phyloP scores from a whole-genome alignment of 345 rosid genomes.

The Bruguiera parviflora region DNA sequence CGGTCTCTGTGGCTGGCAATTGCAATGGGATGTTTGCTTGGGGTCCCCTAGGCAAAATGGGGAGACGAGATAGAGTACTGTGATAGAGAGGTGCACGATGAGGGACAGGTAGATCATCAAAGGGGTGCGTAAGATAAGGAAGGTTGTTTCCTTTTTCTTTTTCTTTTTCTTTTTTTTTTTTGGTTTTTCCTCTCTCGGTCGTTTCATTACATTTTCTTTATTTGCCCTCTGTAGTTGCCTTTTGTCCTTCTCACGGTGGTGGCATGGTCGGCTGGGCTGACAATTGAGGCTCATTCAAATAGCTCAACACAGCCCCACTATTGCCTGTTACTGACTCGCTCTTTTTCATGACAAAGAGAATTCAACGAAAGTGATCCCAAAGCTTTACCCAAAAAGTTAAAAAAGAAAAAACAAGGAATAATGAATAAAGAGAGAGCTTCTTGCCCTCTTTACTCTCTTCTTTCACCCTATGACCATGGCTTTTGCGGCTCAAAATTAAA shows the following conservation, averaged over 20 bases:
- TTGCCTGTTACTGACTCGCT: slow-evolving; percentile 9
- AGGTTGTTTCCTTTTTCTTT: background rate
- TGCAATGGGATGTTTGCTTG: slow-evolving; percentile 8
- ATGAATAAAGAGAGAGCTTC: background rate
- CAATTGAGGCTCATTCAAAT: slow-evolving; percentile 38
- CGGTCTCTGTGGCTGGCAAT: slow-evolving; percentile 10
- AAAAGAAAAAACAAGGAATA: background rate
- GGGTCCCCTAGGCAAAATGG: slow-evolving; percentile 19
- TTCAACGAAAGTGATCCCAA: slow-evolving; percentile 15
- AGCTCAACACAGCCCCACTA: slow-evolving; percentile 20
- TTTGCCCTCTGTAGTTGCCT: slow-evolving; percentile 14
- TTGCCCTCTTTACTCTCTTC: no score
- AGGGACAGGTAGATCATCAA: background rate
- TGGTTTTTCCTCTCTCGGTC: background rate
- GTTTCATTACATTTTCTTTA: background rate
- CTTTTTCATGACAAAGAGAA: slow-evolving; percentile 7
- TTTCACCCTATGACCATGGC: background rate
- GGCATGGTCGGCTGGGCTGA: slow-evolving; percentile 62
- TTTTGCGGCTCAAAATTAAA: background rate
- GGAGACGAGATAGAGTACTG: slow-evolving; percentile 20
- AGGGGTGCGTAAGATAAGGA: slow-evolving; percentile 32
- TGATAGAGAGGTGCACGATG: slow-evolving; percentile 25
- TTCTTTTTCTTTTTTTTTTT: background rate
- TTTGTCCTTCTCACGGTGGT: slow-evolving; percentile 59
- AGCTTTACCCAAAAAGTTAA: slow-evolving; percentile 4